A percentile compares a stretch with the other conserved stretches of the same genome.
phyloP scores from a whole-genome alignment of 768 basidiomycete species.

The Calocybe cyanea region DNA sequence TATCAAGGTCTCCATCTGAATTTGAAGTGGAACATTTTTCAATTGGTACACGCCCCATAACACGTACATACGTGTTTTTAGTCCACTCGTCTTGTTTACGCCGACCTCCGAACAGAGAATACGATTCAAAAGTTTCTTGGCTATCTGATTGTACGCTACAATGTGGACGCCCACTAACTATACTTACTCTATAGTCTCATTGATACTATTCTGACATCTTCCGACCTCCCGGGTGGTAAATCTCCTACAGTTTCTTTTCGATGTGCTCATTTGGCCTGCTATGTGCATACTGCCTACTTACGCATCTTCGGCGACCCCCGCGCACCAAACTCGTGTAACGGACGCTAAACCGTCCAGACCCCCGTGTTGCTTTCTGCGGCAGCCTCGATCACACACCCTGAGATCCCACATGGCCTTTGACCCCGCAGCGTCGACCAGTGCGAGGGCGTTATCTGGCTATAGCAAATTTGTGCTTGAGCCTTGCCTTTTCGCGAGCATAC shows the following conservation, averaged over 20 bases:
- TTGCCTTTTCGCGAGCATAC: slow-evolving; percentile 39
- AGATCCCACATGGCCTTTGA: slow-evolving; percentile 23
- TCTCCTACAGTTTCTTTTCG: slow-evolving; percentile 23
- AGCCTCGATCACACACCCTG: slow-evolving; percentile 23
- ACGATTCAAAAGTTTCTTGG: too few relatives aligned
- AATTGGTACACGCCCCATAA: too few relatives aligned
- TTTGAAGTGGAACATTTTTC: too few relatives aligned
- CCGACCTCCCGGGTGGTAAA: slow-evolving; percentile 36
- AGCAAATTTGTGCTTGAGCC: slow-evolving; percentile 33
- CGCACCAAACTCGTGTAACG: slow-evolving; percentile 31
- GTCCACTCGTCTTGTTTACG: too few relatives aligned
- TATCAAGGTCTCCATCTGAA: too few relatives aligned
- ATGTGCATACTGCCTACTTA: slow-evolving; percentile 26
- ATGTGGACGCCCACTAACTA: too few relatives aligned
- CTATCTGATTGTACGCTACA: too few relatives aligned
- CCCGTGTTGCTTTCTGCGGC: slow-evolving; percentile 22
- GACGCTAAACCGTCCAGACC: slow-evolving; percentile 31
- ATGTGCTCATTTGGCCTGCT: slow-evolving; percentile 25
- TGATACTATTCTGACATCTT: slow-evolving; percentile 30
- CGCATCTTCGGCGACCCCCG: slow-evolving; percentile 30
- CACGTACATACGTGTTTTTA: too few relatives aligned
- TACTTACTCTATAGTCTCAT: too few relatives aligned
- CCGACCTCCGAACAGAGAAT: too few relatives aligned
- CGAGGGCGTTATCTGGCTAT: slow-evolving; percentile 34
- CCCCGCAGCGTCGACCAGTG: slow-evolving; percentile 30